phyloP scores from a whole-genome alignment of 768 basidiomycete genomes.

The Termitomyces sp. region DNA sequence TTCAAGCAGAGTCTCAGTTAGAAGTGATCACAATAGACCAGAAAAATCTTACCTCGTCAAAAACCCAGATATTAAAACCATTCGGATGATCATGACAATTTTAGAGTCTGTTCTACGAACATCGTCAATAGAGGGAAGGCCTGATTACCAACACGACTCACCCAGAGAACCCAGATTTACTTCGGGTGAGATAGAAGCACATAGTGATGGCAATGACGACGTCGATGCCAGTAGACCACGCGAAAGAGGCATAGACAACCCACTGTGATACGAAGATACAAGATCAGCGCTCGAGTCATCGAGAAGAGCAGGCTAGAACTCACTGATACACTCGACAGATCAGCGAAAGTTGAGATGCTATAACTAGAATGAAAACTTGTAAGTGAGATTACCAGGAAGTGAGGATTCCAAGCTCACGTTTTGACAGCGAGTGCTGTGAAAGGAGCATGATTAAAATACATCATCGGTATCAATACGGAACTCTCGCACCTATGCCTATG shows the following conservation, averaged over 20 bases:
- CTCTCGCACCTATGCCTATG: constrained; percentile 16
- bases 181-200: constrained; percentile 21
- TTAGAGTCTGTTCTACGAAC: constrained; percentile 15
- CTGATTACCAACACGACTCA: background rate
- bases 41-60: constrained; percentile 13
- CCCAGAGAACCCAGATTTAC: constrained; percentile 18
- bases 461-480: background rate
- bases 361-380: constrained; percentile 9
- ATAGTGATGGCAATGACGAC: constrained; percentile 21
- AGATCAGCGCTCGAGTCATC: background rate
- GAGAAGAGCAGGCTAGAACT: background rate
- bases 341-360: constrained; percentile 9
- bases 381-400: background rate
- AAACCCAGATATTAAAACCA: constrained; percentile 18
- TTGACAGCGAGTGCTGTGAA: constrained; percentile 16
- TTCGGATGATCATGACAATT: constrained; percentile 16
- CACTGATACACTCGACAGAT: constrained; percentile 13
- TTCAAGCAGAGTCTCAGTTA: background rate
- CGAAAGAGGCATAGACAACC: constrained; percentile 21
- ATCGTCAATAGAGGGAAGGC: background rate
- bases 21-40: background rate
- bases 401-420: constrained; percentile 10
- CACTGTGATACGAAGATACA: constrained; percentile 13
- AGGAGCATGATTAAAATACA: background rate
- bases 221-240: constrained; percentile 19